Conservation (phyloP, 768 basidiomycete genomes). For the Macrolepiota albuminosa region DNA sequence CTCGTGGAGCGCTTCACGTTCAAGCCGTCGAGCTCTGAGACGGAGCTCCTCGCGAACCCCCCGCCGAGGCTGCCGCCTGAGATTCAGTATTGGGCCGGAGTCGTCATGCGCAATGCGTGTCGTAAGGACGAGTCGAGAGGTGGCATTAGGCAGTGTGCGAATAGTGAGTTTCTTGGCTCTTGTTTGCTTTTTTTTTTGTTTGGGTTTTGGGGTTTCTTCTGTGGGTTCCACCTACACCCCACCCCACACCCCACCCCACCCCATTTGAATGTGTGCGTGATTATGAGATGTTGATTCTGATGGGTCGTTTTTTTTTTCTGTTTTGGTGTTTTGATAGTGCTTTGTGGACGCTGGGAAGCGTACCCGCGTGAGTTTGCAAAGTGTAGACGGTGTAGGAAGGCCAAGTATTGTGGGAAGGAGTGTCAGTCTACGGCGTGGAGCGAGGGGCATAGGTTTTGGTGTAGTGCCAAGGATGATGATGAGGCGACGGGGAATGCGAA, state of each 20-base stretch:
- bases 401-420: conserved; percentile 97
- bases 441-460: conserved; percentile 96
- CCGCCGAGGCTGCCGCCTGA: conserved; percentile 76
- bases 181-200: neutral
- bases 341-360: conserved; percentile 92
- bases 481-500: conserved; percentile 18
- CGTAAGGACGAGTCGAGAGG: conserved; percentile 91
- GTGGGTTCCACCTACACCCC: too few relatives aligned
- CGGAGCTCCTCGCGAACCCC: conserved; percentile 54
- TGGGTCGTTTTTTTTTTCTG: neutral
- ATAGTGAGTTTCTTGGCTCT: conserved; percentile 52
- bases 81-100: conserved; percentile 98
- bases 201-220: too few relatives aligned
- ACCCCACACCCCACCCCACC: too few relatives aligned
- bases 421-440: conserved; percentile 97
- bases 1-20: conserved; percentile 96
- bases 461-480: conserved; percentile 59
- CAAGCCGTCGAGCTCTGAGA: conserved; percentile 81
- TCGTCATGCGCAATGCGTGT: conserved; percentile 99
- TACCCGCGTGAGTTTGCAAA: conserved; percentile 96
- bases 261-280: too few relatives aligned
- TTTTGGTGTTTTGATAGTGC: conserved; percentile 45
- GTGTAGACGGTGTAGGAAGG: conserved; percentile 91
- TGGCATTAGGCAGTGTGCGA: conserved; percentile 96
- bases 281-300: conserved; percentile 1